Evolutionary conservation across 2,329 filamentous ascomycete genomes (phyloP).

Genomic region (Ceratocystis cubensis): DNA sequence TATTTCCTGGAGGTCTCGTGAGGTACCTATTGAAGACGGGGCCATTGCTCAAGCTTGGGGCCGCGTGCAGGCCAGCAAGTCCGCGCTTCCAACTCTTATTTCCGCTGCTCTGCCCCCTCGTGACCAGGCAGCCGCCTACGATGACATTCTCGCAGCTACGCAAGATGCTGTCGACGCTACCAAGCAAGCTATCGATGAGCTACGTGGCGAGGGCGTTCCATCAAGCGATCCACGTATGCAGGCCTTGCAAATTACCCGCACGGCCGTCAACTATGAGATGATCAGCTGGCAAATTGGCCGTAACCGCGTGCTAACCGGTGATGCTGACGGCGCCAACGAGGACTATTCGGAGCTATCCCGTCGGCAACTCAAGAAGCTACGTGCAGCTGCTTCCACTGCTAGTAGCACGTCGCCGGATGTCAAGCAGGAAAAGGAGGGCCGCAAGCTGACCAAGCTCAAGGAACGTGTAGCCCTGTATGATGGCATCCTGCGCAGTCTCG

Average conservation of each 20-base stretch:
- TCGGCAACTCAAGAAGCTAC: constrained; percentile 40
- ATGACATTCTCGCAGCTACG: constrained; percentile 76
- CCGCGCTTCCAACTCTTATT: constrained; percentile 34
- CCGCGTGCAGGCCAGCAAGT: constrained; percentile 36
- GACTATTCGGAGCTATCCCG: constrained; percentile 35
- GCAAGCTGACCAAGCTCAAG: constrained; percentile 65
- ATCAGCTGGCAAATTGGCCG: constrained; percentile 91
- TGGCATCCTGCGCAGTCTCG: constrained; percentile 77
- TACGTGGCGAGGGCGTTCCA: constrained; percentile 68
- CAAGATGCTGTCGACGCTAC: constrained; percentile 92
- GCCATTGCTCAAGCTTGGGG: constrained; percentile 77
- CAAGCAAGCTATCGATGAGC: constrained; percentile 83
- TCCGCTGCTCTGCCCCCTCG: constrained; percentile 36
- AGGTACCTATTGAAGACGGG: constrained; percentile 83
- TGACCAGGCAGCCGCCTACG: constrained; percentile 76
- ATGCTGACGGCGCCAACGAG: constrained; percentile 58
- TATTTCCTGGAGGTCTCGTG: constrained; percentile 73
- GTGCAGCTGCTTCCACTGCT: constrained; percentile 26
- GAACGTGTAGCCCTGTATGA: constrained; percentile 86
- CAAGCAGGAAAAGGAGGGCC: constrained; percentile 53
- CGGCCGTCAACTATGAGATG: constrained; percentile 86
- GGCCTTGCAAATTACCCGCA: constrained; percentile 78
- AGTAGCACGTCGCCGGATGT: constrained; percentile 24
- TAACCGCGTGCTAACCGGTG: constrained; percentile 78
- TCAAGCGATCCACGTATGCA: constrained; percentile 82